Evolutionary conservation across 2,329 filamentous ascomycete genomes (phyloP).

Genomic region (Colletotrichum simmondsii): DNA sequence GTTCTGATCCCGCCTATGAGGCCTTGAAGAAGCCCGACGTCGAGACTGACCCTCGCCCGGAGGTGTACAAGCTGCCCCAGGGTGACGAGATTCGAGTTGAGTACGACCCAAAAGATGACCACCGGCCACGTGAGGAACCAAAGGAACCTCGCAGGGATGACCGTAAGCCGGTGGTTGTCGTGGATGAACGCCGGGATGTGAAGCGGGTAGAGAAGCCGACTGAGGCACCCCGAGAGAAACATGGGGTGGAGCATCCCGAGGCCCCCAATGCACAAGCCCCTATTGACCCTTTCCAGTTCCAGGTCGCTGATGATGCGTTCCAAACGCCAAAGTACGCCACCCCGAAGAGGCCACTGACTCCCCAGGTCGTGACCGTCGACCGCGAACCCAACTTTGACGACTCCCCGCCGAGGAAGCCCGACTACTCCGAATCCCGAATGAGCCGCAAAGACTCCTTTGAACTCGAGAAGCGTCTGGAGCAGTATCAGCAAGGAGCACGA

Average conservation of each 20-base stretch:
- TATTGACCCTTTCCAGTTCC: conserved; percentile 69
- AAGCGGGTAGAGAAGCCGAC: conserved; percentile 42
- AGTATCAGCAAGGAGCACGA: conserved; percentile 39
- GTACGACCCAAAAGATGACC: conserved; percentile 27
- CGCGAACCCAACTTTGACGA: conserved; percentile 63
- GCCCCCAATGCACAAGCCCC: conserved; percentile 41
- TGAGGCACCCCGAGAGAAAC: conserved; percentile 23
- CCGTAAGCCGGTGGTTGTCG: conserved; percentile 22
- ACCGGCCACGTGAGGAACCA: conserved; percentile 35
- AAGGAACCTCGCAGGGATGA: conserved; percentile 38
- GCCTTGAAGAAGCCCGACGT: conserved; percentile 2
- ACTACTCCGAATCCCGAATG: conserved; percentile 47
- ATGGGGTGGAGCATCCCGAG: conserved; percentile 34
- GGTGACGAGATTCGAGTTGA: conserved; percentile 36
- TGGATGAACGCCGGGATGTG: conserved; percentile 36
- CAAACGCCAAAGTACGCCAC: conserved; percentile 51
- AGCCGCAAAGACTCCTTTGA: conserved; percentile 64
- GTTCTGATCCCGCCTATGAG: conserved; percentile 43
- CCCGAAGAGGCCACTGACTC: conserved; percentile 57
- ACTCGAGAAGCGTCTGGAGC: conserved; percentile 46
- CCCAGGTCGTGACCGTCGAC: conserved; percentile 63
- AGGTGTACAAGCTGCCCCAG: conserved; percentile 28
- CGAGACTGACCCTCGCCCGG: conserved; percentile 16
- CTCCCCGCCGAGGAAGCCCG: conserved; percentile 41
- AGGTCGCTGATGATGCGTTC: conserved; percentile 64